Evolutionary conservation across 176 grass and related monocot species (phyloP).

Genomic region (Hsuehochloa calcarea): DNA sequence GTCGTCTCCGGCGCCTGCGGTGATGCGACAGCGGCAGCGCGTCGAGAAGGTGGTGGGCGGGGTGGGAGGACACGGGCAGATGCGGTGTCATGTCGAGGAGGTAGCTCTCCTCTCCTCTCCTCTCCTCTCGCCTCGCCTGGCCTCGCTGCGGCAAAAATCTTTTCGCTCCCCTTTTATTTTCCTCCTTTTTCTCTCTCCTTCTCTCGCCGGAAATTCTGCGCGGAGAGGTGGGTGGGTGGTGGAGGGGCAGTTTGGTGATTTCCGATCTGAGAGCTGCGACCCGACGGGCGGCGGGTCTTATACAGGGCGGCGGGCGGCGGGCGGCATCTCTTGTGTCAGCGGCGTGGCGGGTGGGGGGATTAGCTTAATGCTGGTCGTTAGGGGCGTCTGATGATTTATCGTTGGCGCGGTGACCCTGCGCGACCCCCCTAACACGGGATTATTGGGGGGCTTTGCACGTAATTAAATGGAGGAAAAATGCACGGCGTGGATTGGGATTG

Average conservation of each 20-base stretch:
- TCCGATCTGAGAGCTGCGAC: neutral
- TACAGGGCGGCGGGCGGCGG: constrained; percentile 14
- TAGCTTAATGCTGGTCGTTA: constrained; percentile 27
- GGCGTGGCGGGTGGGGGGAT: neutral
- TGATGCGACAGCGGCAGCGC: constrained; percentile 26
- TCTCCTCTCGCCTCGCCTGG: neutral
- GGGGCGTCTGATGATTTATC: constrained; percentile 33
- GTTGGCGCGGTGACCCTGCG: constrained; percentile 1
- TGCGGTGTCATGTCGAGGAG: constrained; percentile 46
- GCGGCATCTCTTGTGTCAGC: constrained; percentile 24
- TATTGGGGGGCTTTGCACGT: neutral
- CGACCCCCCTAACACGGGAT: neutral
- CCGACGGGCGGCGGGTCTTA: neutral
- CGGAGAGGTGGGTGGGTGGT: neutral
- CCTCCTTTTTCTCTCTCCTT: too few relatives aligned
- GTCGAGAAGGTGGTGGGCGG: constrained; percentile 37
- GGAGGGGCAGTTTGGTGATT: constrained; percentile 27
- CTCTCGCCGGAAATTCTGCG: neutral
- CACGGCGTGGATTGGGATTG: neutral
- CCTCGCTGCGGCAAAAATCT: constrained; percentile 32
- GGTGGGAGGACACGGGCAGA: constrained; percentile 32
- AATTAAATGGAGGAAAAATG: neutral
- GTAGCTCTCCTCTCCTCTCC: neutral
- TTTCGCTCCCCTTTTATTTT: neutral
- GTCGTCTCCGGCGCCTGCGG: constrained; percentile 10